A percentile compares a stretch with the other conserved stretches of the same genome.
Evolutionary conservation across 176 grass and related monocot species (phyloP).

Genomic region (Puccinellia tenuiflora): DNA sequence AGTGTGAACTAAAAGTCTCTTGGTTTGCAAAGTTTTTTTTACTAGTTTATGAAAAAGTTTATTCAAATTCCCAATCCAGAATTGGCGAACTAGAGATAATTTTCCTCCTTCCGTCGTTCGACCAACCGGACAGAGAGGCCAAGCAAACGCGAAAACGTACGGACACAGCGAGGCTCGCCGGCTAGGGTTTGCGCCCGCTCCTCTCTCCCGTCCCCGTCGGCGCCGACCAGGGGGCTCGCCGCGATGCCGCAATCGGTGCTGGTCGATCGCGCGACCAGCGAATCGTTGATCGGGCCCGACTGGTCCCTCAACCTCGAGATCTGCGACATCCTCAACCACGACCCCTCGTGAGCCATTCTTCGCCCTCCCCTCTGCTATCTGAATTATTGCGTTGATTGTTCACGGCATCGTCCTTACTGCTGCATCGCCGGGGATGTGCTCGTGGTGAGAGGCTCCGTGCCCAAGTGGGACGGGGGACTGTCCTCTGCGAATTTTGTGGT

Average conservation of each 20-base stretch:
- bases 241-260: slow-evolving; percentile 44
- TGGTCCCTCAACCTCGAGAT: slow-evolving; percentile 95
- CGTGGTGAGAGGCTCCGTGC: neutral
- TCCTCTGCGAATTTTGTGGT: neutral
- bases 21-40: too few species aligned
- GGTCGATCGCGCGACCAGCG: slow-evolving; percentile 84
- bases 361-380: neutral
- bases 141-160: slow-evolving; percentile 12
- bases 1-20: too few species aligned
- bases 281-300: slow-evolving; percentile 72
- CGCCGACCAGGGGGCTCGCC: neutral
- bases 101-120: slow-evolving; percentile 21
- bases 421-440: neutral
- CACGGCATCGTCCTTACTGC: neutral
- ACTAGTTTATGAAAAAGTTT: too few species aligned
- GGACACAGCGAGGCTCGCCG: neutral
- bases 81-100: neutral
- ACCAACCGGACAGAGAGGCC: slow-evolving; percentile 3
- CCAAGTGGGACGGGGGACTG: neutral
- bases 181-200: slow-evolving; percentile 36
- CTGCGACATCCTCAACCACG: slow-evolving; percentile 91
- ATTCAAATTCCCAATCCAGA: neutral
- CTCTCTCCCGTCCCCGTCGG: neutral
- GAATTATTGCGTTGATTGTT: neutral
- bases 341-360: slow-evolving; percentile 52